Conservation (phyloP, 148 eudicot genomes). For the Talinum fruticosum region DNA sequence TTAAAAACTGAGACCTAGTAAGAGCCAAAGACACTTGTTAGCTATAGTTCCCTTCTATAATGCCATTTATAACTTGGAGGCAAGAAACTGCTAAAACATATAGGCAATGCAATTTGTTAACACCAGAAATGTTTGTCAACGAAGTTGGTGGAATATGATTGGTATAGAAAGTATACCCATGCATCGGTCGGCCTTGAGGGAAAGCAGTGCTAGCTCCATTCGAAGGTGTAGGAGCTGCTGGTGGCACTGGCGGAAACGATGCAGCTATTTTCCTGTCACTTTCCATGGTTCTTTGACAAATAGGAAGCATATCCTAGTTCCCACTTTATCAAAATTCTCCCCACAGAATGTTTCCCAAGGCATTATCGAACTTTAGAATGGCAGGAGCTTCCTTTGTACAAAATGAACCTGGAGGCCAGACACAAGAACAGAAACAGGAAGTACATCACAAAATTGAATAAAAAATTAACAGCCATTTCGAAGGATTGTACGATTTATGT, state of each 20-base stretch:
- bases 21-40: too few relatives aligned
- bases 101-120: too few relatives aligned
- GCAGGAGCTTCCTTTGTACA: conserved; percentile 25
- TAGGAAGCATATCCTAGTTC: conserved; percentile 49
- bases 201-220: conserved; percentile 40
- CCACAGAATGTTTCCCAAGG: conserved; percentile 51
- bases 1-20: too few relatives aligned
- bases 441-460: background rate
- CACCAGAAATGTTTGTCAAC: too few relatives aligned
- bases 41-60: too few relatives aligned
- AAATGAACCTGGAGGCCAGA: conserved; percentile 16
- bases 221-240: conserved; percentile 24
- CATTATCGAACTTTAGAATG: conserved; percentile 52
- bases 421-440: conserved; percentile 9
- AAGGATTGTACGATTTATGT: background rate
- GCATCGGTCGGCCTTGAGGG: conserved; percentile 52
- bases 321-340: conserved; percentile 41
- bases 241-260: conserved; percentile 26
- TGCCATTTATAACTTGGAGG: too few relatives aligned
- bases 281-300: conserved; percentile 47
- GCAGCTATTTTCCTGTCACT: conserved; percentile 49
- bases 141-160: conserved; percentile 16
- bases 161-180: conserved; percentile 48
- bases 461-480: background rate
- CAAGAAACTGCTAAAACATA: too few relatives aligned